Evolutionary conservation across 805 yeast species (phyloP), one percentile per base, ranked within the genome.

Genomic region (Lipomyces oligophaga): DNA sequence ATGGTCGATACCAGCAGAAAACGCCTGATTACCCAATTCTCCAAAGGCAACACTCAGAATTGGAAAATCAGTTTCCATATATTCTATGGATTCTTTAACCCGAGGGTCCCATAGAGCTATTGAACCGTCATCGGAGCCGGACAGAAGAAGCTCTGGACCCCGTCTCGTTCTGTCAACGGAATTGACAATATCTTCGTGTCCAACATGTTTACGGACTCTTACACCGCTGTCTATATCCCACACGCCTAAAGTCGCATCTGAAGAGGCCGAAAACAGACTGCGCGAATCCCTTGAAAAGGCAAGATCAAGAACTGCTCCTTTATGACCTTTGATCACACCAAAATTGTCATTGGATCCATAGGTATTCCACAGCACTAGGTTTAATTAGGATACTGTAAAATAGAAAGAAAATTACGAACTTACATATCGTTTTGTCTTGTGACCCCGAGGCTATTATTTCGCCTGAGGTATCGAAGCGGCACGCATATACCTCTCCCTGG

Each of bases 1-100:
- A 1, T 86, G 82, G 53, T 85, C 90, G 2, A 85, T 75, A 0
- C 95, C 95, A 0, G 81, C 68, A 4, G 78, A 70, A 55, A 70
- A 85, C 3, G 82, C 57, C 11, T 67, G 63, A 13, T 65, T 62
- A 1, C 76, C 79, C 34, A 64, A 63, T 2, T 61, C 58, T 57
- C 56, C 71, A 49, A 67, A 57, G 5, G 70, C 73, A 5, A 77
- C 75, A 0, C 85, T 69, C 18, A 83, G 63, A 0, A 85, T 56
- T 0, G 95, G 93, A 57, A 70, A 81, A 1, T 72, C 72, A 0
- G 81, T 72, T 19, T 66, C 61, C 43, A 78, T 64, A 6, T 55
- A 58, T 2, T 61, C 53, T 0, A 73, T 66, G 1, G 74, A 67
- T 2, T 58, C 55, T 55, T 77, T 81, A n/a, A 73, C 69, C 45